Percentiles rank a stretch among this genome's conserved stretches.
These are phyloP conservation scores for Phytophthora vignae DNA, from an alignment of 352 stramenopile species.

Conservation along the genomic window DNA sequence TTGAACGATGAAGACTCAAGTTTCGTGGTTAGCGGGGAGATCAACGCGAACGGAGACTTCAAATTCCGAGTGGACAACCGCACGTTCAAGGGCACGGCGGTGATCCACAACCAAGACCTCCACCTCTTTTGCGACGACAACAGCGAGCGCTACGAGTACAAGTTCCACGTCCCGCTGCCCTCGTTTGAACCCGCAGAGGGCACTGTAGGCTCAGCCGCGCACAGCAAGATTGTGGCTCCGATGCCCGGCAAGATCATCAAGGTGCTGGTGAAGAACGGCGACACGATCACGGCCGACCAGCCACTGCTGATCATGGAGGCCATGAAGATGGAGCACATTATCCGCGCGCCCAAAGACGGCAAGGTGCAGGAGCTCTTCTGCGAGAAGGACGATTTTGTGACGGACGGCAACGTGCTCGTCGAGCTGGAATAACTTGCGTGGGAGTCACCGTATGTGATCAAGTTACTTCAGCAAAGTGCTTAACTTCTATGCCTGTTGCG, in stretches of 20 bases:
- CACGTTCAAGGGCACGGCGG: conserved; percentile 69
- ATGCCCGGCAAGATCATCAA: conserved; percentile 97
- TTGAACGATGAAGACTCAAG: conserved; percentile 34
- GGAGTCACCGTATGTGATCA: background rate
- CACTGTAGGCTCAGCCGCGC: conserved; percentile 20
- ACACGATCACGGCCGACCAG: conserved; percentile 89
- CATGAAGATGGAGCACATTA: conserved; percentile 98
- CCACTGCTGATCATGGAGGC: conserved; percentile 96
- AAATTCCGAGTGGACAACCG: conserved; percentile 72
- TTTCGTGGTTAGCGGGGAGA: conserved; percentile 40
- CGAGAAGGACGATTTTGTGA: conserved; percentile 79
- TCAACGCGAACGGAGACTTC: conserved; percentile 64
- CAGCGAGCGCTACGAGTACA: conserved; percentile 81
- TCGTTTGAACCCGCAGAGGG: conserved; percentile 50
- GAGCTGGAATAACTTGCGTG: conserved; percentile 52
- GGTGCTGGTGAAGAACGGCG: conserved; percentile 89
- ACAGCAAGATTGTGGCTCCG: conserved; percentile 84
- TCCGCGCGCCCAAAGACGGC: conserved; percentile 76
- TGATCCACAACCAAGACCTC: conserved; percentile 72
- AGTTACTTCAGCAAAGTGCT: too few species aligned
- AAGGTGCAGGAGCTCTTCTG: conserved; percentile 78
- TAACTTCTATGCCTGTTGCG: too few species aligned
- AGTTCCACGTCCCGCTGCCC: conserved; percentile 78
- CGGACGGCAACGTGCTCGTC: conserved; percentile 77
- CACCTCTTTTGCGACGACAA: conserved; percentile 85